phyloP scores from a whole-genome alignment of 768 basidiomycete genomes.

The Epithele typhae region DNA sequence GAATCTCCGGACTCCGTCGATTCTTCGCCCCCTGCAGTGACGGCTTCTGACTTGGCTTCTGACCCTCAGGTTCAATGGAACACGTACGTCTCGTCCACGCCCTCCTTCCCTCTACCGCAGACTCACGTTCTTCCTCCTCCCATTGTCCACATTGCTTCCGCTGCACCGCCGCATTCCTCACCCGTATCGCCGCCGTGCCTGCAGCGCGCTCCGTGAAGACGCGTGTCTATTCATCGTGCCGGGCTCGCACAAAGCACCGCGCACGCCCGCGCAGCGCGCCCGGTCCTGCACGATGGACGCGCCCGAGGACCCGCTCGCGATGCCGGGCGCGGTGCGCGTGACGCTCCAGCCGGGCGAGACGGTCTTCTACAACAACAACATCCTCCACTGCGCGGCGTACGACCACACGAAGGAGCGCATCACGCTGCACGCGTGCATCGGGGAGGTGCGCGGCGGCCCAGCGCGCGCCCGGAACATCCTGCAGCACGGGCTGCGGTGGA shows the following conservation, averaged over 20 bases:
- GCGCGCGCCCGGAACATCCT: conserved; percentile 66
- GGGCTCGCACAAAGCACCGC: conserved; percentile 52
- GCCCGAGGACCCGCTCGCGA: conserved; percentile 54
- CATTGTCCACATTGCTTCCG: too few species aligned
- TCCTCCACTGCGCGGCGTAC: conserved; percentile 72
- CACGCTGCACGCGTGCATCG: conserved; percentile 70
- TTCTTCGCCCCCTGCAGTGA: too few species aligned
- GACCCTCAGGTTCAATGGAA: conserved; percentile 76
- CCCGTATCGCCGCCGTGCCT: too few species aligned
- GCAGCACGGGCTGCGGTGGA: conserved; percentile 72
- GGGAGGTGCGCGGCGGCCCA: conserved; percentile 56
- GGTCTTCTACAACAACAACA: conserved; percentile 78
- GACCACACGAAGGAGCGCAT: conserved; percentile 43
- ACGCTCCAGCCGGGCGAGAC: conserved; percentile 62
- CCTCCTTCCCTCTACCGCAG: neutral
- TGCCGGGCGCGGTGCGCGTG: conserved; percentile 64
- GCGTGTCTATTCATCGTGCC: conserved; percentile 71
- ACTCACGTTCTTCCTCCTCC: neutral
- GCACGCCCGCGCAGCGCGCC: conserved; percentile 54
- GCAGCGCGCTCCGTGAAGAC: conserved; percentile 64
- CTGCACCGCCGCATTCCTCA: neutral
- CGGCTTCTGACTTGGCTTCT: too few species aligned
- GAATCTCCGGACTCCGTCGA: too few species aligned
- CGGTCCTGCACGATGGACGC: conserved; percentile 48
- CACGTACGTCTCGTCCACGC: conserved; percentile 42